Evolutionary conservation across 1,139 yeast genomes (phyloP).

Genomic region (Blastobotrys buckinghamii): DNA sequence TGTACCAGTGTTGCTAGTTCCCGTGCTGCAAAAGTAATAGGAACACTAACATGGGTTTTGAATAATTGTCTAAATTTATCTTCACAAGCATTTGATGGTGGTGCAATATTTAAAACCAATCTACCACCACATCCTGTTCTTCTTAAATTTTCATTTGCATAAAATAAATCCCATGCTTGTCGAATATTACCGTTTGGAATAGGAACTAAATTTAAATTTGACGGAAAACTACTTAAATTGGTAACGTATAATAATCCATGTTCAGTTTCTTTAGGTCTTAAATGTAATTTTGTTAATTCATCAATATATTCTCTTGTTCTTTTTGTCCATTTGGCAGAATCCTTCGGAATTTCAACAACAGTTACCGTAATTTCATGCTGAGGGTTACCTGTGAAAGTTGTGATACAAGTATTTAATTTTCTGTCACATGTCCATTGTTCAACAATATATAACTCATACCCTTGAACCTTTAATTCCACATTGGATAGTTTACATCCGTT

Average conservation of each 20-base stretch:
- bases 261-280: conserved; percentile 48
- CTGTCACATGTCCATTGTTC: conserved; percentile 91
- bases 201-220: conserved; percentile 64
- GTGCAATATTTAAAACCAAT: conserved; percentile 60
- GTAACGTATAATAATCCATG: conserved; percentile 68
- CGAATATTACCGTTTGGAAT: conserved; percentile 51
- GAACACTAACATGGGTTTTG: conserved; percentile 47
- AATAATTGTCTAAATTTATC: conserved; percentile 80
- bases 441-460: conserved; percentile 83
- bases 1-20: conserved; percentile 74
- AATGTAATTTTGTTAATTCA: conserved; percentile 58
- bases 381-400: conserved; percentile 79
- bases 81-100: conserved; percentile 70
- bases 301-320: conserved; percentile 53
- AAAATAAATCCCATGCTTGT: conserved; percentile 47
- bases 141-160: conserved; percentile 69
- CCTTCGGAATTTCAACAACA: conserved; percentile 53
- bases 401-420: conserved; percentile 58
- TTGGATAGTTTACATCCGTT: conserved; percentile 17
- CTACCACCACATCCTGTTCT: conserved; percentile 82
- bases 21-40: conserved; percentile 60
- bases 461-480: conserved; percentile 33
- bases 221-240: conserved; percentile 72
- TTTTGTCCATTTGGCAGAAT: conserved; percentile 51
- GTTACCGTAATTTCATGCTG: conserved; percentile 57